These are phyloP conservation scores for Citrus sinensis DNA, from an alignment of 345 rosid species.

Conservation along the genomic window DVS_A1.0 CM039164.1:27328001-27328500, in stretches of 20 bases:
- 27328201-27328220: not conserved
- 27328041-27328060: constrained; percentile 32
- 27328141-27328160: constrained; percentile 29
- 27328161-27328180: not conserved
- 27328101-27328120: constrained; percentile 20
- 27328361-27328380: not conserved
- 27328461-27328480: not conserved
- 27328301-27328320: constrained; percentile 3
- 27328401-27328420: not conserved
- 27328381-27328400: not conserved
- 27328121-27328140: constrained; percentile 36
- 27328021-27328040: not conserved
- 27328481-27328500: not conserved
- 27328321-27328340: not conserved
- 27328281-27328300: too few relatives aligned
- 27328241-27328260: not conserved
- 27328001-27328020: constrained; percentile 26
- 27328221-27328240: not conserved
- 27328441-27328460: not conserved
- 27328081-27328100: constrained; percentile 26
- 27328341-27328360: not conserved
- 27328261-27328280: not conserved
- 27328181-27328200: not conserved
- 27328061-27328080: constrained; percentile 34
- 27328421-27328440: not conserved